These are phyloP conservation scores for Macrophomina pseudophaseolina DNA, from an alignment of 2,329 filamentous ascomycete genomes.

Conservation along the genomic window DNA sequence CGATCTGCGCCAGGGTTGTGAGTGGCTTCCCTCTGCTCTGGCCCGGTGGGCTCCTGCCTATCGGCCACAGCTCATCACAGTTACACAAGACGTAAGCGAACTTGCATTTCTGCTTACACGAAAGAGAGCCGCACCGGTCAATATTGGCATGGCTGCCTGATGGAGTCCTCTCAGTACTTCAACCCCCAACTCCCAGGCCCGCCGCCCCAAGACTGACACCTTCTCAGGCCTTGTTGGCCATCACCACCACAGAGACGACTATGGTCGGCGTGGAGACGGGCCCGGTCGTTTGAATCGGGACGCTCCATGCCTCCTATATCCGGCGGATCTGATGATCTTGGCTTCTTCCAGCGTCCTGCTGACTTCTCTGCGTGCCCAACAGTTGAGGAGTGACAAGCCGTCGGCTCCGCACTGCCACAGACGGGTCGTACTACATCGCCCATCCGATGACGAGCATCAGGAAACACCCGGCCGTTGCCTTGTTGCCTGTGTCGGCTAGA, in stretches of 20 bases:
- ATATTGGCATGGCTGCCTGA: not conserved
- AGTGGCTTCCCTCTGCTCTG: conserved; percentile 5
- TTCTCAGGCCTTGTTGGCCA: not conserved
- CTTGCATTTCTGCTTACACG: not conserved
- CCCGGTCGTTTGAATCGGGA: not conserved
- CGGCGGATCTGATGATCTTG: conserved; percentile 5
- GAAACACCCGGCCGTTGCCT: not conserved
- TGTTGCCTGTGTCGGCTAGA: not conserved
- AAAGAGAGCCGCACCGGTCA: conserved; percentile 2
- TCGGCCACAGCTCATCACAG: conserved; percentile 9
- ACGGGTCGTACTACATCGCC: not conserved
- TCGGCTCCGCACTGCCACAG: not conserved
- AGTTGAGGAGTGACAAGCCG: not conserved
- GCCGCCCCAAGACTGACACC: not conserved
- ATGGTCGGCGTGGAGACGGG: not conserved
- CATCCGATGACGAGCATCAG: not conserved
- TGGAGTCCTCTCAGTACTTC: not conserved
- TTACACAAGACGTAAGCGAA: conserved; percentile 22
- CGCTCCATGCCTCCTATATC: not conserved
- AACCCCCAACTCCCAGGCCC: not conserved
- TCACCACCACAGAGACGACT: not conserved
- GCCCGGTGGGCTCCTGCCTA: conserved; percentile 13
- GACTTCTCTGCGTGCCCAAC: not conserved
- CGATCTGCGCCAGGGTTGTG: conserved; percentile 10
- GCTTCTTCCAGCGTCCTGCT: conserved; percentile 5